Conservation (phyloP, 108 stramenopile species). For the Skeletonema potamos region DNA sequence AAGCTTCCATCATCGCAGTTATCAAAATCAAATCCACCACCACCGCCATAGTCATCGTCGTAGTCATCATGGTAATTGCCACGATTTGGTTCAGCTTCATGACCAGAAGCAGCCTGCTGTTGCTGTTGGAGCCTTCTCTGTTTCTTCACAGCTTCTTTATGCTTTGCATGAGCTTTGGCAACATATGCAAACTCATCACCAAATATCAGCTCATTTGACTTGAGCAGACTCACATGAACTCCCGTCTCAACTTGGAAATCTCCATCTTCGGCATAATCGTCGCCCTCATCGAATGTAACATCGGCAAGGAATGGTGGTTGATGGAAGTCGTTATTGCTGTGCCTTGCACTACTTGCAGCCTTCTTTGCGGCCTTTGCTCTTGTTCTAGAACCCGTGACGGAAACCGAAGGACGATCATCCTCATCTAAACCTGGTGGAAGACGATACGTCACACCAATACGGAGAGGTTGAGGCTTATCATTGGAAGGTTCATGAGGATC, state of each 20-base stretch:
- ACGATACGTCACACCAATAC: constrained; percentile 72
- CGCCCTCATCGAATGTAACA: constrained; percentile 17
- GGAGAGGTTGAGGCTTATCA: constrained; percentile 54
- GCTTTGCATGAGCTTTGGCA: constrained; percentile 63
- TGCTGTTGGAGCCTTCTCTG: constrained; percentile 31
- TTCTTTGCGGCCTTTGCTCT: constrained; percentile 1
- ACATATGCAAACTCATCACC: constrained; percentile 88
- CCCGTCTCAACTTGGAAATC: constrained; percentile 17
- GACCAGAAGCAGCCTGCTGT: constrained; percentile 7
- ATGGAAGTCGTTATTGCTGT: not conserved
- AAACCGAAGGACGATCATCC: constrained; percentile 61
- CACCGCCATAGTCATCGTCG: constrained; percentile 52
- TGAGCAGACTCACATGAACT: constrained; percentile 37
- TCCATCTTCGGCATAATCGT: constrained; percentile 15
- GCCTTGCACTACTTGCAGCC: not conserved
- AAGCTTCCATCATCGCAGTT: constrained; percentile 32
- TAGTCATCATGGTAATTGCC: constrained; percentile 27
- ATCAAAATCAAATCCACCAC: constrained; percentile 51
- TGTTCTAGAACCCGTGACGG: constrained; percentile 77
- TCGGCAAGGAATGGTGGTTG: constrained; percentile 21
- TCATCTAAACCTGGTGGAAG: constrained; percentile 67
- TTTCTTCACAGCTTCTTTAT: constrained; percentile 55
- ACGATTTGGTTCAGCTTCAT: constrained; percentile 14
- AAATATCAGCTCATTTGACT: constrained; percentile 54
- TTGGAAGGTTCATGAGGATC: constrained; percentile 80